A percentile compares a stretch with the other conserved stretches of the same genome.
Conservation (phyloP, 2,329 filamentous ascomycete genomes). For the Calonectria crousiana region DNA sequence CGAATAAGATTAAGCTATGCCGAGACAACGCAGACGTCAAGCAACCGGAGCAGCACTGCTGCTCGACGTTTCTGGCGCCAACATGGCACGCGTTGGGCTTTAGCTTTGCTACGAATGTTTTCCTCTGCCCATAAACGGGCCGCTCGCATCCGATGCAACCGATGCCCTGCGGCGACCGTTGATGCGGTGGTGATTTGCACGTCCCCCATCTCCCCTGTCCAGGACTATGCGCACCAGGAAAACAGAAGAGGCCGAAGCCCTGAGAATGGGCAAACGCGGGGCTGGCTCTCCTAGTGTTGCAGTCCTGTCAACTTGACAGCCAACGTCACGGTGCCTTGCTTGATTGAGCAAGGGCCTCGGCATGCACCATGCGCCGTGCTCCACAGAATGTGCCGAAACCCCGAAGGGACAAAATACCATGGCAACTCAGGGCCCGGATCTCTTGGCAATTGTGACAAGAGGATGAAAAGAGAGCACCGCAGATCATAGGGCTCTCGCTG, state of each 20-base stretch:
- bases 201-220: not conserved
- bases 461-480: not conserved
- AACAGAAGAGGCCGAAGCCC: not conserved
- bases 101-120: not conserved
- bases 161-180: not conserved
- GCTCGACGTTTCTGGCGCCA: not conserved
- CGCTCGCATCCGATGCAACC: not conserved
- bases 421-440: not conserved
- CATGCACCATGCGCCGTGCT: not conserved
- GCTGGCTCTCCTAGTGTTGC: not conserved
- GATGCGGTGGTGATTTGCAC: too few species aligned
- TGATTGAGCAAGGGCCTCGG: not conserved
- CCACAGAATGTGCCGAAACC: conserved; percentile 1
- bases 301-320: not conserved
- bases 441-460: not conserved
- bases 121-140: not conserved
- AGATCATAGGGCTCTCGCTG: too few species aligned
- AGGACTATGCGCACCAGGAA: not conserved
- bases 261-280: not conserved
- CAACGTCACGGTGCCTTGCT: not conserved
- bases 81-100: not conserved
- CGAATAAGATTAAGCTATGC: not conserved
- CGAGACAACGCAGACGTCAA: not conserved
- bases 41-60: not conserved
- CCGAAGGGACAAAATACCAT: not conserved